Base-by-base conservation (phyloP, 2,329 filamentous ascomycete genomes). In the Kalaharituber pfeilii region DNA sequence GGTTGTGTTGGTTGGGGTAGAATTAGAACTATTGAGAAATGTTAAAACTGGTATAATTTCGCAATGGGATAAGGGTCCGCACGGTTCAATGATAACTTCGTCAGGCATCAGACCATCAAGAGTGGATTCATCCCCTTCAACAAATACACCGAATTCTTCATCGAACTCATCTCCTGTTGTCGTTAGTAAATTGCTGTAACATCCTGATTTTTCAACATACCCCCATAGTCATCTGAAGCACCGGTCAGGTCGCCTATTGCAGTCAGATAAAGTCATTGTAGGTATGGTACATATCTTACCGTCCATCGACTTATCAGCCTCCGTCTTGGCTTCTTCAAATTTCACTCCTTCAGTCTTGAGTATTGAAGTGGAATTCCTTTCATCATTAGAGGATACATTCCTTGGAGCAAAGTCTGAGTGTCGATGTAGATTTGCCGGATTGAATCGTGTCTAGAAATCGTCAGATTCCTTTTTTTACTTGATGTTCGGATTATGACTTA, bases 61-160 rank as follows among this genome's bases (percentile, higher is more conserved):
- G 7, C 33, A 15, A 6, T 2, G 20, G 18, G 28, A 28, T 18
- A 20, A 5, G 15, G 15, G 4, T 18, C 26, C 28, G n/a, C 26
- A 49, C 13, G 49, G 28, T 18, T 61, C 59, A 3, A 55, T 30
- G 36, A 52, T 44, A 33, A 56, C 42, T 44, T 60, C 59, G 49
- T 60, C 58, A 22, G 57, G 51, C 57, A 60, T 59, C 15, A 60
- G 29, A 20, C 58, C 57, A 25, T 60, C 58, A 54, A 56, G 52
- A n/a, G 42, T 47, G 24, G 49, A 33, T 30, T 53, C 51, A 11
- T 52, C 54, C 5, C 54, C 57, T 9, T 33, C 55, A 5, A 45
- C 59, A 57, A 61, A 61, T 45, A 59, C 56, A 33, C 57, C 57
- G 13, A 56, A 42, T 20, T 20, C 18, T 47, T 47, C 42, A 53